phyloP scores from a whole-genome alignment of 2,329 filamentous ascomycete genomes.

The Fonsecaea monophora region DNA sequence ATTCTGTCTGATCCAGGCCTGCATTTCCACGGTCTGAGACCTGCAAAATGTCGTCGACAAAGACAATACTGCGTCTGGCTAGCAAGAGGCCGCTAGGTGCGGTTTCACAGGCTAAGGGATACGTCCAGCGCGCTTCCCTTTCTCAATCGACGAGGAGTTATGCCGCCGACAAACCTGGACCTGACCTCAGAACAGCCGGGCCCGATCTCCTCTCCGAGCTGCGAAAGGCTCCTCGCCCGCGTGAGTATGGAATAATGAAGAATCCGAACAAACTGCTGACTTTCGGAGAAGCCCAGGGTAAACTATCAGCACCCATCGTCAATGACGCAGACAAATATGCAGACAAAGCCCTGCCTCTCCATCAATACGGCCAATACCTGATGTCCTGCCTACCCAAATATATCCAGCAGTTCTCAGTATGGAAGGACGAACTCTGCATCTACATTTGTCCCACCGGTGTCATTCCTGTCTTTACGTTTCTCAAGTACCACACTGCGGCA shows the following conservation, averaged over 20 bases:
- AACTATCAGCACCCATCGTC: conserved; percentile 77
- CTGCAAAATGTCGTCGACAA: conserved; percentile 51
- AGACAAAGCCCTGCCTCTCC: conserved; percentile 83
- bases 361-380: conserved; percentile 94
- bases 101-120: conserved; percentile 46
- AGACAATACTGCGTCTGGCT: conserved; percentile 53
- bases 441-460: conserved; percentile 89
- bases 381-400: conserved; percentile 98
- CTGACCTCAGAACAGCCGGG: conserved; percentile 46
- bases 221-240: conserved; percentile 64
- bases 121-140: conserved; percentile 39
- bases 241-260: conserved; percentile 47
- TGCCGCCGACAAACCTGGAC: conserved; percentile 21
- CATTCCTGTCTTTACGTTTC: conserved; percentile 88
- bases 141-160: conserved; percentile 42
- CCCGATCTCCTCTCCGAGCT: conserved; percentile 70
- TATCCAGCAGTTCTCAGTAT: conserved; percentile 98
- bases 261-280: conserved; percentile 26
- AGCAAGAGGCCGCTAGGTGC: conserved; percentile 49
- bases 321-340: conserved; percentile 94
- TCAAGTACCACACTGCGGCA: conserved; percentile 97
- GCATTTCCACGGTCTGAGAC: neutral
- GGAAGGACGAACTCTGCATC: conserved; percentile 98
- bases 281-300: conserved; percentile 55
- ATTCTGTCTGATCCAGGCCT: neutral